A percentile compares a stretch with the other conserved stretches of the same genome.
These are phyloP conservation scores for Zalerion maritima DNA, from an alignment of 495 filamentous ascomycete species.

Conservation along the genomic window DNA sequence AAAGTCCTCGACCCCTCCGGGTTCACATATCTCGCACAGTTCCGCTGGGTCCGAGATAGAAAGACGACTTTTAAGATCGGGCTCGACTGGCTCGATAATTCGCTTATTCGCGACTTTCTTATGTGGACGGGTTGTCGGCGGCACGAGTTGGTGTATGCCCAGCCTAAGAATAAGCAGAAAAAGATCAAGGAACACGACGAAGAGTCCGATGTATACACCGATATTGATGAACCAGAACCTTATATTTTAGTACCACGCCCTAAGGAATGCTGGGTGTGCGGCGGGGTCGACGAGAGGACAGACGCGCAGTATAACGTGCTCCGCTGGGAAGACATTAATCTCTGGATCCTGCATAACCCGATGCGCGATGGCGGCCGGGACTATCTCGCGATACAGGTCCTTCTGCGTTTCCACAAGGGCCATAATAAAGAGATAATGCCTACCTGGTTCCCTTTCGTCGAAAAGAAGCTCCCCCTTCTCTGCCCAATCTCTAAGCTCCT, in stretches of 20 bases:
- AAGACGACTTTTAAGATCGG: slow-evolving; percentile 4
- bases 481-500: slow-evolving; percentile 2
- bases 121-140: slow-evolving; percentile 3
- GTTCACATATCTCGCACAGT: slow-evolving; percentile 4
- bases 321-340: slow-evolving; percentile 2
- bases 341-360: slow-evolving; percentile 2
- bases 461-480: slow-evolving; percentile 2
- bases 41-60: slow-evolving; percentile 2
- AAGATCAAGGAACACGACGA: neutral
- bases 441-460: slow-evolving; percentile 2
- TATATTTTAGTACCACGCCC: too few relatives aligned
- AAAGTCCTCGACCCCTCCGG: slow-evolving; percentile 1
- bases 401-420: too few relatives aligned
- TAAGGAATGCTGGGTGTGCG: slow-evolving; percentile 3
- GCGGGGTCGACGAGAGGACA: slow-evolving; percentile 1
- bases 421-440: slow-evolving; percentile 3
- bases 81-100: slow-evolving; percentile 2
- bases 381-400: slow-evolving; percentile 2
- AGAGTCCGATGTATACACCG: slow-evolving; percentile 3
- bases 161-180: too few relatives aligned
- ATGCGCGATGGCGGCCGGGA: slow-evolving; percentile 3
- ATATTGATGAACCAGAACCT: slow-evolving; percentile 3
- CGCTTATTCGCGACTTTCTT: neutral
- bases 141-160: slow-evolving; percentile 1
- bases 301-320: slow-evolving; percentile 1